Conservation (phyloP, 129 eudicot genomes). For the Kitagawia praeruptora region DNA sequence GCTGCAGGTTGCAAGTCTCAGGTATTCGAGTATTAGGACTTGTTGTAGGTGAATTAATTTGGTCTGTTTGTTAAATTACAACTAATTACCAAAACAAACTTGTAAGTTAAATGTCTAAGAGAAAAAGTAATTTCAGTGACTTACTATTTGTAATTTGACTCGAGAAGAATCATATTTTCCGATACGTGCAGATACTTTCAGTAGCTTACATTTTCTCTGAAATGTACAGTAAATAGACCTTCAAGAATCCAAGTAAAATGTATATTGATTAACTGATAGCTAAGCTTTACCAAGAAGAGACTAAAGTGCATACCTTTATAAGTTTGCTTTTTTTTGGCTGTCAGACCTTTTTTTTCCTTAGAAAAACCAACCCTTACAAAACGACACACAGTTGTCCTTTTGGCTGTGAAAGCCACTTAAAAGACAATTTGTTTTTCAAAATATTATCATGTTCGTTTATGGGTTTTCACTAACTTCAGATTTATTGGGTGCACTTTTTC, state of each 20-base stretch:
- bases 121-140: background rate
- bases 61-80: background rate
- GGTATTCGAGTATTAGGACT: conserved; percentile 27
- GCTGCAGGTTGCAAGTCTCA: conserved; percentile 94
- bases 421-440: background rate
- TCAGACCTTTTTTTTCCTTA: background rate
- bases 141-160: background rate
- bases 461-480: background rate
- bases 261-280: background rate
- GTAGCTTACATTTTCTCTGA: background rate
- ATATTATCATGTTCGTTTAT: background rate
- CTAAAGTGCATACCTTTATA: background rate
- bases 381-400: background rate
- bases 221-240: background rate
- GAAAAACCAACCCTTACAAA: background rate
- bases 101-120: background rate
- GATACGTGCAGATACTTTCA: too few relatives aligned
- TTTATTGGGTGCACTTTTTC: background rate
- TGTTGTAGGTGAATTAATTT: background rate
- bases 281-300: too few relatives aligned
- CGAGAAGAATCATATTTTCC: too few relatives aligned
- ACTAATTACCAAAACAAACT: background rate
- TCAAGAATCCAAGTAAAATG: background rate
- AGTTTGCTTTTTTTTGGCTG: background rate
- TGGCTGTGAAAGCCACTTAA: background rate